Evolutionary conservation across 1,139 yeast species (phyloP), one percentile per base, ranked within the genome.

Genomic region (Hemisphaericaspora lyxosophila): DNA sequence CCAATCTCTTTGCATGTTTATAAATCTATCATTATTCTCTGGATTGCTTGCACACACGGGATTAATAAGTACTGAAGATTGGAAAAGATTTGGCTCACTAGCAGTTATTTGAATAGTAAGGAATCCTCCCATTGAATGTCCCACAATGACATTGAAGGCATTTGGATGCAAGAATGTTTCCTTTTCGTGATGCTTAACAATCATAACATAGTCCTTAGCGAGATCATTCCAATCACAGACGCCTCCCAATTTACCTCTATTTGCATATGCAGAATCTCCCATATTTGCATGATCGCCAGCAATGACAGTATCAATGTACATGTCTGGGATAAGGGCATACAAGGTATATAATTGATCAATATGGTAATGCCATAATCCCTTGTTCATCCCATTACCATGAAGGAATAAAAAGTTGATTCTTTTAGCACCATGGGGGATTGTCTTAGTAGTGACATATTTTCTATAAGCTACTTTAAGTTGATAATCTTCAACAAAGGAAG

Each of bases 111-210:
- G 61, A 5, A 82, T 48, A 0, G 74, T 66, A 33, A 67, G 71
- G 43, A 69, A 69, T 0, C 88, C 92, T 9, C 92, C 89, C 74
- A 80, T 74, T 0, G 90, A 83, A 54, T 84, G 92, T n/a, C 88
- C 92, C 23, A 83, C 57, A 4, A 69, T 54, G 11, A 83, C 68
- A 38, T 55, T 69, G 42, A 80, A 70, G 26, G 62, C 66, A 7
- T 62, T 61, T n/a, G 44, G 47, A 24, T 44, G 39, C n/a, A 43
- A 35, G 4, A 56, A 50, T 7, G 55, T 50, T 1, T 39, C 40
- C 17, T 49, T 55, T 42, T 72, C 77, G 28, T 69, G 60, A 13
- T 31, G 15, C 36, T 64, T 62, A 12, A 80, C 66, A 12, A 83
- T 67, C 38, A 61, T 56, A 34, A 73, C 61, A 34, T 77, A 56